Conservation (phyloP, 2,329 filamentous ascomycete species). For the Neofusicoccum umdonicola region DNA sequence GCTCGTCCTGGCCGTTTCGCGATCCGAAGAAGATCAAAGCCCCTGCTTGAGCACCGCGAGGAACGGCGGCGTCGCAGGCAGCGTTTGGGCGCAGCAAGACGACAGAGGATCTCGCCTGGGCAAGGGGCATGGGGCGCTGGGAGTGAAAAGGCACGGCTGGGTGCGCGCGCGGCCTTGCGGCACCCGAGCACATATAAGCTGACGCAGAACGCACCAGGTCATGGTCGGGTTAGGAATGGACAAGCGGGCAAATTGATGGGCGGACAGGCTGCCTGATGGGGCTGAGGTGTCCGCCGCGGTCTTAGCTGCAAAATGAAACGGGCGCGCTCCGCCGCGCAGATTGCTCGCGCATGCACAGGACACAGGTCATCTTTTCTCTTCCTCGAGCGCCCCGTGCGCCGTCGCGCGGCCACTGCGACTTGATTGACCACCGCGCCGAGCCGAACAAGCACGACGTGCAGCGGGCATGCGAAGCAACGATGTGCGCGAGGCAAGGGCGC, state of each 20-base stretch:
- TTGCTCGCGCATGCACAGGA: neutral
- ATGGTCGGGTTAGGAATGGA: neutral
- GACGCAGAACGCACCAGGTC: neutral
- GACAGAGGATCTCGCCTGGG: neutral
- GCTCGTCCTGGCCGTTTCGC: neutral
- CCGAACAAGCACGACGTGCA: neutral
- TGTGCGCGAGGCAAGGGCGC: neutral
- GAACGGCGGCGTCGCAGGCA: neutral
- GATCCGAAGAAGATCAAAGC: neutral
- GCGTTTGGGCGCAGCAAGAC: neutral
- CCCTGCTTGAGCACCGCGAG: no score
- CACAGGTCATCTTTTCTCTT: neutral
- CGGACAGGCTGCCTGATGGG: slow-evolving; percentile 13
- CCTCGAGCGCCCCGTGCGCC: neutral
- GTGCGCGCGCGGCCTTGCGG: neutral
- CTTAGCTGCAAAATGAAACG: slow-evolving; percentile 7
- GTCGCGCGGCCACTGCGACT: neutral
- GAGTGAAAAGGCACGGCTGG: neutral
- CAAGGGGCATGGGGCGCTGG: neutral
- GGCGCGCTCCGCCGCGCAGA: neutral
- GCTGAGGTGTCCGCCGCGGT: slow-evolving; percentile 2
- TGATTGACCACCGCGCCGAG: neutral
- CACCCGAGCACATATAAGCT: slow-evolving; percentile 10
- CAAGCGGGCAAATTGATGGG: neutral
- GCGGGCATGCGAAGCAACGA: neutral